phyloP scores from a whole-genome alignment of 176 grass and related monocot genomes.

The maize (Zea mays) region Zm-B73-REFERENCE-NAM-5.0 NC_050096.1:287278001-287278500 shows the following conservation, averaged over 20 bases:
- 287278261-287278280: neutral
- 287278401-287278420: neutral
- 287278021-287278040: neutral
- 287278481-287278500: neutral
- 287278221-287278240: neutral
- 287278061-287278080: neutral
- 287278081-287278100: neutral
- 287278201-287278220: neutral
- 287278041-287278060: neutral
- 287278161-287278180: neutral
- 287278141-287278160: neutral
- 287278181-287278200: neutral
- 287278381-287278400: neutral
- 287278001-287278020: neutral
- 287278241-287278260: neutral
- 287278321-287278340: neutral
- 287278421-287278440: neutral
- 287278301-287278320: neutral
- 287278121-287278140: neutral
- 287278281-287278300: neutral
- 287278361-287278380: neutral
- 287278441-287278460: conserved; percentile 4
- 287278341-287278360: neutral
- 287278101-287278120: neutral
- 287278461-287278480: neutral